Conservation (phyloP, 2,329 filamentous ascomycete species). For the Stylonectria norvegica region DNA sequence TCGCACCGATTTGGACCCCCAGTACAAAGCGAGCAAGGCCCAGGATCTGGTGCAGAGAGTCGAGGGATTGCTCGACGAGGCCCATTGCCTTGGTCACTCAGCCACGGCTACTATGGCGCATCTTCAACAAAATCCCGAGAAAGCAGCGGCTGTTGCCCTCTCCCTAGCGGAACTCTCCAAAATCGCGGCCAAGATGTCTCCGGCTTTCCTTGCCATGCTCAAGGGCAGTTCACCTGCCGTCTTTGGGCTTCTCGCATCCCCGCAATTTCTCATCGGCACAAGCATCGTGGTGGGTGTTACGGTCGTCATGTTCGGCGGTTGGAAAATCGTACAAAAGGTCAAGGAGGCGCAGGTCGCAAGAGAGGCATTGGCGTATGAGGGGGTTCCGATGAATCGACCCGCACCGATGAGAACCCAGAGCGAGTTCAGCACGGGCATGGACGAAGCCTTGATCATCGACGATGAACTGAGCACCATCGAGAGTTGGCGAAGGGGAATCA, state of each 20-base stretch:
- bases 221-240: constrained; percentile 82
- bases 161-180: constrained; percentile 88
- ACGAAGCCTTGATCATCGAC: constrained; percentile 56
- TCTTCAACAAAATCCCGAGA: constrained; percentile 69
- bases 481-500: constrained; percentile 56
- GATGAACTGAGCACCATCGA: constrained; percentile 59
- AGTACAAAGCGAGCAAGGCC: constrained; percentile 52
- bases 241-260: constrained; percentile 80
- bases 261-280: constrained; percentile 91
- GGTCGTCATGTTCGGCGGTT: constrained; percentile 90
- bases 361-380: constrained; percentile 29
- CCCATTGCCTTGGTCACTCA: constrained; percentile 82
- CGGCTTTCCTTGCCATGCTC: constrained; percentile 69
- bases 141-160: constrained; percentile 88
- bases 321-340: constrained; percentile 94
- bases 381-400: constrained; percentile 22
- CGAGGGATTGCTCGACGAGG: constrained; percentile 77
- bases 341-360: constrained; percentile 37
- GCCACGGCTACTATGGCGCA: constrained; percentile 79
- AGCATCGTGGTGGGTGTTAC: constrained; percentile 90
- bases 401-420: constrained; percentile 27
- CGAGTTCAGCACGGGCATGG: constrained; percentile 36
- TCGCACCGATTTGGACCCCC: constrained; percentile 46
- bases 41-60: constrained; percentile 66
- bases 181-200: constrained; percentile 78